Conservation (phyloP, 2,329 filamentous ascomycete species). For the Trichoderma breve region DNA sequence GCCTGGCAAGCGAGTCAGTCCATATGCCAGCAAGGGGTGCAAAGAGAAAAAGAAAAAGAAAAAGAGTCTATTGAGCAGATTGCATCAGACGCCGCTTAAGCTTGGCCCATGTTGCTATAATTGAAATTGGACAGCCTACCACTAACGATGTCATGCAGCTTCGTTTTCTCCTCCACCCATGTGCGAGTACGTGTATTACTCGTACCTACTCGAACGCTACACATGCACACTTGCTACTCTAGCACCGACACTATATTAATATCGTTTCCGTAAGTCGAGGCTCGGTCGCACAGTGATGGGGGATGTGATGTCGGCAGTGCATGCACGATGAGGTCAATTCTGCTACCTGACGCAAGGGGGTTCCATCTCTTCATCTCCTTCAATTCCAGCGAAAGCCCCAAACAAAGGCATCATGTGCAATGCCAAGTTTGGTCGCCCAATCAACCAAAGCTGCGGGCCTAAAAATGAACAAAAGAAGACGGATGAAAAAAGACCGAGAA, state of each 20-base stretch:
- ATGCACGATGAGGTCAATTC: conserved; percentile 7
- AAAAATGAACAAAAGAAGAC: background rate
- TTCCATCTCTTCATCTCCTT: background rate
- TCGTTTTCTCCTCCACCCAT: background rate
- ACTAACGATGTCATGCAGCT: background rate
- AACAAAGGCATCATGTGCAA: background rate
- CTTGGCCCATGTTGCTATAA: background rate
- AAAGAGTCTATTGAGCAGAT: background rate
- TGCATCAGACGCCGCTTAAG: background rate
- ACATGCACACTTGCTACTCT: background rate
- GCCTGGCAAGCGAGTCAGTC: background rate
- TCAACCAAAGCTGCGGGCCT: background rate
- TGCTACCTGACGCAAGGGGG: background rate
- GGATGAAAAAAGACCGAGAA: background rate
- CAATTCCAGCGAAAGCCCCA: background rate
- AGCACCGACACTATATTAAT: background rate
- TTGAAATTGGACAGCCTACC: background rate
- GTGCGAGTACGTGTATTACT: background rate
- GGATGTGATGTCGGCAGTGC: conserved; percentile 5
- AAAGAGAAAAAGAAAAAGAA: background rate
- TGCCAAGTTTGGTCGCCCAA: background rate
- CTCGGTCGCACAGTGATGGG: background rate
- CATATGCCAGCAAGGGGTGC: background rate
- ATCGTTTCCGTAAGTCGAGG: background rate
- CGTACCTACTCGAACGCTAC: background rate